Evolutionary conservation across 2,329 filamentous ascomycete species (phyloP).

Genomic region (Sporothrix brunneoviolacea): DNA sequence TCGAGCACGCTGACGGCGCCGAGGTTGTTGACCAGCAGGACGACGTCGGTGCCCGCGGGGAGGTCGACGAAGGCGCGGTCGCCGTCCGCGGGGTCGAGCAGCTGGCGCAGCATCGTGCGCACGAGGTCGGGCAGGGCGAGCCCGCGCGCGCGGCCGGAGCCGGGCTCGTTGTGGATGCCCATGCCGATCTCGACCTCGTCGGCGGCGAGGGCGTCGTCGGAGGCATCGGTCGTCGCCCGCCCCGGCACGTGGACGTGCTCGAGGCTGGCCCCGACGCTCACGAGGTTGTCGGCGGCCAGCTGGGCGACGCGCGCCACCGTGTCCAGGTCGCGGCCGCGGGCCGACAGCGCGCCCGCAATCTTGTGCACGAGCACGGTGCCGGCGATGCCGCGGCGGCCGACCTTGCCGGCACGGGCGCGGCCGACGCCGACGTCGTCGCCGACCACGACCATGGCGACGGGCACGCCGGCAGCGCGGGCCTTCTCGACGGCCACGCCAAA

Average conservation of each 20-base stretch:
- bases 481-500: constrained; percentile 94
- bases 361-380: constrained; percentile 90
- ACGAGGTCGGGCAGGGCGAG: constrained; percentile 50
- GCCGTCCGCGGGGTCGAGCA: constrained; percentile 58
- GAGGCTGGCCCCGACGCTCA: constrained; percentile 78
- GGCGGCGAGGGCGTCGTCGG: constrained; percentile 48
- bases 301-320: constrained; percentile 68
- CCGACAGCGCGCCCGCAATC: constrained; percentile 77
- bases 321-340: constrained; percentile 57
- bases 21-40: constrained; percentile 69
- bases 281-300: constrained; percentile 65
- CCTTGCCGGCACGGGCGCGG: constrained; percentile 75
- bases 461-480: constrained; percentile 68
- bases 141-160: constrained; percentile 44
- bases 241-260: constrained; percentile 93
- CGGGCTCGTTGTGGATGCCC: constrained; percentile 70
- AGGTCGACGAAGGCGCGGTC: constrained; percentile 66
- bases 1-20: constrained; percentile 70
- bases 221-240: constrained; percentile 44
- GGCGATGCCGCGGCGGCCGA: constrained; percentile 82
- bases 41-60: constrained; percentile 56
- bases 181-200: constrained; percentile 63
- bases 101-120: constrained; percentile 60
- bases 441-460: constrained; percentile 84
- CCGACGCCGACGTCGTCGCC: constrained; percentile 91